Percentiles rank a stretch among this genome's conserved stretches.
Evolutionary conservation across 768 basidiomycete genomes (phyloP).

Genomic region (button mushroom (Agaricus bisporus)): DNA sequence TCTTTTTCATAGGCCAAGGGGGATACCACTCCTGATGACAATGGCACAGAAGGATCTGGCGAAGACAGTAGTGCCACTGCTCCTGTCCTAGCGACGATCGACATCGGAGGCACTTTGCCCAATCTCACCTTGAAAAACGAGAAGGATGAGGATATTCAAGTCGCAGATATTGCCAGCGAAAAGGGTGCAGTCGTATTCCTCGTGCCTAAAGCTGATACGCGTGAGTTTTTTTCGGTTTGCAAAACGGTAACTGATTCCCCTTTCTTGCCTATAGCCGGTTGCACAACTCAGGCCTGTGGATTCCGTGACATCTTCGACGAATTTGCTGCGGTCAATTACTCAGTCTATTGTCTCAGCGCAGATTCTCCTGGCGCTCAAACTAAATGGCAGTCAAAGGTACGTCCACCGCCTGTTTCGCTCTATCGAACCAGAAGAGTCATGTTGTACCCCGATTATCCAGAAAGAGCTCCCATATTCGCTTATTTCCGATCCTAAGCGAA

Average conservation of each 20-base stretch:
- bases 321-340: slow-evolving; percentile 62
- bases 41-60: slow-evolving; percentile 15
- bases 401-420: slow-evolving; percentile 12
- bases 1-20: slow-evolving; percentile 26
- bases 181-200: slow-evolving; percentile 78
- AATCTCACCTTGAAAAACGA: slow-evolving; percentile 77
- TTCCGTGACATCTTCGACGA: slow-evolving; percentile 82
- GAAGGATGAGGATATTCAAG: slow-evolving; percentile 71
- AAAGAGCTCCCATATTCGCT: slow-evolving; percentile 82
- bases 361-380: slow-evolving; percentile 69
- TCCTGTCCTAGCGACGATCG: slow-evolving; percentile 33
- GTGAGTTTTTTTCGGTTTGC: slow-evolving; percentile 26
- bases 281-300: slow-evolving; percentile 89
- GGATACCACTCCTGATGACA: slow-evolving; percentile 13
- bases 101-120: slow-evolving; percentile 74
- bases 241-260: not conserved
- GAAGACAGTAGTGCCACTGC: slow-evolving; percentile 18
- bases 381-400: slow-evolving; percentile 84
- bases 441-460: slow-evolving; percentile 29
- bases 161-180: slow-evolving; percentile 56
- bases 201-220: slow-evolving; percentile 82
- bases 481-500: slow-evolving; percentile 82
- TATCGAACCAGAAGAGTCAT: not conserved
- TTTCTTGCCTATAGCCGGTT: slow-evolving; percentile 53
- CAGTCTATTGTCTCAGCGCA: slow-evolving; percentile 80